A percentile compares a stretch with the other conserved stretches of the same genome.
Evolutionary conservation across 2,329 filamentous ascomycete genomes (phyloP).

Genomic region (Escovopsis sp.): DNA sequence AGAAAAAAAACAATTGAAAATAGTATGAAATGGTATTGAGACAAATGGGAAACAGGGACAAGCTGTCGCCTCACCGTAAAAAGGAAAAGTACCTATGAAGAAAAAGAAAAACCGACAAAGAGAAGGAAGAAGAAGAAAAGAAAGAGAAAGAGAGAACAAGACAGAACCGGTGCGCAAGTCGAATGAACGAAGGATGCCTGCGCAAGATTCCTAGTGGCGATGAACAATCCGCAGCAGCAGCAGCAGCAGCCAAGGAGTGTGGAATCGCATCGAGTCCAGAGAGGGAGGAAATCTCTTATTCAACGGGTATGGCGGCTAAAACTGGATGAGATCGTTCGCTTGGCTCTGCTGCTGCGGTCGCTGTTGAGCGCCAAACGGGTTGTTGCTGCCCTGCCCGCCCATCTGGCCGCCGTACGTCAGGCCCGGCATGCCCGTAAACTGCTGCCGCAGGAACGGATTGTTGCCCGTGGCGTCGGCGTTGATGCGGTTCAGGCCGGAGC

Average conservation of each 20-base stretch:
- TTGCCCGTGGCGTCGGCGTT: conserved; percentile 59
- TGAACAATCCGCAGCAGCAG: conserved; percentile 1
- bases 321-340: conserved; percentile 48
- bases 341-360: conserved; percentile 33
- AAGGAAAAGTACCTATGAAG: not conserved
- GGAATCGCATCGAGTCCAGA: too few species aligned
- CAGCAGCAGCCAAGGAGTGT: not conserved
- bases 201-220: not conserved
- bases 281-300: not conserved
- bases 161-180: too few species aligned
- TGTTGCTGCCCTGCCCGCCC: conserved; percentile 36
- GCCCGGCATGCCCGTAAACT: conserved; percentile 65
- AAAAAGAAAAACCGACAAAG: conserved; percentile 2
- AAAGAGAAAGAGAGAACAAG: too few species aligned
- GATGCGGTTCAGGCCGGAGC: conserved; percentile 58
- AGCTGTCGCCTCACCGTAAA: conserved; percentile 1
- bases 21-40: not conserved
- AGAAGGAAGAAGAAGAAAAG: not conserved
- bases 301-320: conserved; percentile 24
- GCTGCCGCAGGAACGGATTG: conserved; percentile 79
- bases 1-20: conserved; percentile 2
- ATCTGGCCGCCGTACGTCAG: conserved; percentile 42
- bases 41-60: not conserved
- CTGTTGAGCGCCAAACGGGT: conserved; percentile 41
- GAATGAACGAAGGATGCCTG: too few species aligned